Conservation (phyloP, 495 filamentous ascomycete species). For the Podospora pseudocomata region DNA sequence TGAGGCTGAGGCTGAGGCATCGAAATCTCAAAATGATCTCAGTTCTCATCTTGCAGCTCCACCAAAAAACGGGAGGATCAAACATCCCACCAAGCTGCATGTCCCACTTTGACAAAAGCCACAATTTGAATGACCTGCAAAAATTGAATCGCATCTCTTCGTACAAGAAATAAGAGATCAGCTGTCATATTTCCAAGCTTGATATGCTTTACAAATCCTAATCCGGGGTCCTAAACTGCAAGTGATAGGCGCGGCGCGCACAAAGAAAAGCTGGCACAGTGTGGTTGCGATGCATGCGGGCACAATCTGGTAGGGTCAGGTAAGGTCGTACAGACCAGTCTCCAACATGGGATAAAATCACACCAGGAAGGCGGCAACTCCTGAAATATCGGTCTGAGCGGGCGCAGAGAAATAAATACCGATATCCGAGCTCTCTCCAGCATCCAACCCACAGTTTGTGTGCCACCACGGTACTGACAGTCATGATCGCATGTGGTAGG, state of each 20-base stretch:
- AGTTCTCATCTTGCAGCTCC: not conserved
- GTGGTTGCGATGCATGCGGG: not conserved
- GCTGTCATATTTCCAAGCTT: not conserved
- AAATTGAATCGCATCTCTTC: not conserved
- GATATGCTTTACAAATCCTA: not conserved
- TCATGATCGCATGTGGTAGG: no score
- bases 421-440: not conserved
- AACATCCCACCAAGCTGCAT: not conserved
- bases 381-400: not conserved
- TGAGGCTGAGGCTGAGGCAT: conserved; percentile 1
- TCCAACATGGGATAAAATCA: not conserved
- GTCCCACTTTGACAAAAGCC: not conserved
- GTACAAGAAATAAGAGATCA: not conserved
- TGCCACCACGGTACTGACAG: not conserved
- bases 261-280: not conserved
- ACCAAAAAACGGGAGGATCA: not conserved
- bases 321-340: not conserved
- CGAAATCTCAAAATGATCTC: not conserved
- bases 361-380: not conserved
- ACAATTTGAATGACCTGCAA: not conserved
- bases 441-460: not conserved
- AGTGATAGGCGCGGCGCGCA: not conserved
- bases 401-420: not conserved
- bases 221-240: not conserved
- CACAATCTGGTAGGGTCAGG: not conserved